Base-by-base conservation (phyloP, 2,329 filamentous ascomycete species). In the Aciculosporium take region DNA sequence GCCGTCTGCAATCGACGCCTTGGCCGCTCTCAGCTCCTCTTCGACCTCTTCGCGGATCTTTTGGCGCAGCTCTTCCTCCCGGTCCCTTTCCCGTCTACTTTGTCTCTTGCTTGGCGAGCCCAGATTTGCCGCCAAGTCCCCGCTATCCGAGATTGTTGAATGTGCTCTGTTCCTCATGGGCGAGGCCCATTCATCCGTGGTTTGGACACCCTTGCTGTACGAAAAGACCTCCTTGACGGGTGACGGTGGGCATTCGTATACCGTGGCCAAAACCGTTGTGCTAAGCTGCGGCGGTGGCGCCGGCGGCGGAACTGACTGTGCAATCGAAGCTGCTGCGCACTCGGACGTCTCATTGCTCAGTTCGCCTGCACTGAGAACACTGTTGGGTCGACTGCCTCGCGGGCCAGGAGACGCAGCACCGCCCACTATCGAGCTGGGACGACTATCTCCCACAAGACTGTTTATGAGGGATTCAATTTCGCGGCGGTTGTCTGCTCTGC, bases 201-300 rank as follows among this genome's bases (percentile, higher is more conserved):
- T 95, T 62, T 98, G 93, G 18, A 96, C 87, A 42, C 80, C 88
- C 66, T 95, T 96, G 70, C 84, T 96, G 69, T 98, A 98, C 40
- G 87, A 94, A 56, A 94, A 87, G 45, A 94, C 71, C 61, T 98
- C 91, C 49, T 81, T 76, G 42, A 81, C 75, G 27, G 81, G 78
- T 17, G 79, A 81, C 1, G 84, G 81, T 2, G 82, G 77, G 48
- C 78, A 83, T 60, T 94, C 88, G 62, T 82, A 87, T 45, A 91
- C 74, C 27, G 84, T 87, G 15, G 79, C 77, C 40, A 86, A 69
- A 7, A 83, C 72, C 9, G 76, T 77, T 1, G 87, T 81, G 7
- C 78, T 81, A 17, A 94, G 74, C 13, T 71, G 67, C 21, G 67
- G 66, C 4, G 60, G 52, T 10, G 38, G 30, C 23, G 20, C 21